These are phyloP conservation scores for Lizonia empirigonia DNA, from an alignment of 2,329 filamentous ascomycete genomes.

Conservation along the genomic window DNA sequence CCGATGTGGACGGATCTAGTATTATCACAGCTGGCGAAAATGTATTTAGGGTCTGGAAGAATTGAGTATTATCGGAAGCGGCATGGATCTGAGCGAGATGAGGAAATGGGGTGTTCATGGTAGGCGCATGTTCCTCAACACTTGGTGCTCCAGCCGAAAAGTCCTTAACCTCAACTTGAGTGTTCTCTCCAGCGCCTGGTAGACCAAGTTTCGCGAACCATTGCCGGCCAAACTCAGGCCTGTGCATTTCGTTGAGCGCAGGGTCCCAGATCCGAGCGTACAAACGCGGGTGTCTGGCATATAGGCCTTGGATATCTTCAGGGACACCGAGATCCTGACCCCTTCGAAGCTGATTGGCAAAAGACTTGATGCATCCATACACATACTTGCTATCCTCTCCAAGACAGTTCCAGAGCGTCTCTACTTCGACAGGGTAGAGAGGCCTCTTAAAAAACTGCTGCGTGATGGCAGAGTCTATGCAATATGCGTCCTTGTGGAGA, in stretches of 20 bases:
- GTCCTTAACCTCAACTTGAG: background rate
- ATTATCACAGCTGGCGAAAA: too few species aligned
- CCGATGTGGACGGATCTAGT: too few species aligned
- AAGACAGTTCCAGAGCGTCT: conserved; percentile 29
- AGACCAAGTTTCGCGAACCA: conserved; percentile 1
- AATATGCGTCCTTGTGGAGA: conserved; percentile 26
- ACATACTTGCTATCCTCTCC: conserved; percentile 26
- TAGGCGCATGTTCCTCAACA: background rate
- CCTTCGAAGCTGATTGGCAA: conserved; percentile 4
- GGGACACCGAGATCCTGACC: background rate
- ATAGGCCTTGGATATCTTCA: background rate
- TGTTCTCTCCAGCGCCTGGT: background rate
- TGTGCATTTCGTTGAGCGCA: conserved; percentile 16
- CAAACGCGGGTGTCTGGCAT: background rate
- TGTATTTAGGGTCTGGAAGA: too few species aligned
- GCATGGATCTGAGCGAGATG: background rate
- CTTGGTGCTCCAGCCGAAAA: background rate
- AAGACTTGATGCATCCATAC: conserved; percentile 24
- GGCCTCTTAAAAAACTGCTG: conserved; percentile 20
- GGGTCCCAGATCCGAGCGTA: conserved; percentile 4
- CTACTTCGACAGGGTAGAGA: conserved; percentile 22
- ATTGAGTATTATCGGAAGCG: too few species aligned
- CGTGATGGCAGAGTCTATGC: conserved; percentile 24
- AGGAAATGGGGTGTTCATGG: background rate
- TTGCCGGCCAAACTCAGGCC: background rate